These are phyloP conservation scores for Neofusicoccum sp. DNA, from an alignment of 2,329 filamentous ascomycete species.

Conservation along the genomic window DNA sequence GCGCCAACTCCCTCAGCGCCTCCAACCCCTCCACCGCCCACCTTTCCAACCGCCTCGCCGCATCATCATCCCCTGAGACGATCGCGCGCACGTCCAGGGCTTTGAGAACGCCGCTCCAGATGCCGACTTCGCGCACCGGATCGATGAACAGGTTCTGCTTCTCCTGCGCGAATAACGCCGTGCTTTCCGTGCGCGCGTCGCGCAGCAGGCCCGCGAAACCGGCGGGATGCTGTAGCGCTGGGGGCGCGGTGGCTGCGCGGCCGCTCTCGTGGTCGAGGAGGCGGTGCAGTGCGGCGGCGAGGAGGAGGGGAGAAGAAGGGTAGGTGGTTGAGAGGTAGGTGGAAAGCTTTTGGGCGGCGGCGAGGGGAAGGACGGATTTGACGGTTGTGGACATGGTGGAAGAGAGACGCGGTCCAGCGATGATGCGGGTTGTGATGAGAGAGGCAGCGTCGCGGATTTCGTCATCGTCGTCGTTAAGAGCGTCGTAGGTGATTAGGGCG, in stretches of 20 bases:
- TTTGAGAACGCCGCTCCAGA: background rate
- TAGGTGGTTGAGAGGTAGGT: slow-evolving; percentile 39
- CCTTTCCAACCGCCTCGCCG: background rate
- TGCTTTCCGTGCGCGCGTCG: slow-evolving; percentile 52
- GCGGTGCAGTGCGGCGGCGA: slow-evolving; percentile 34
- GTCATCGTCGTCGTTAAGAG: slow-evolving; percentile 88
- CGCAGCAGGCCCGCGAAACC: slow-evolving; percentile 31
- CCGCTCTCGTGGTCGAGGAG: background rate
- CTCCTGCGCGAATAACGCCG: slow-evolving; percentile 80
- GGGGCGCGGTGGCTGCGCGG: slow-evolving; percentile 1
- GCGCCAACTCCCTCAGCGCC: slow-evolving; percentile 4
- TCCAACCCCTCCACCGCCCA: background rate
- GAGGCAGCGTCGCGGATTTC: slow-evolving; percentile 74
- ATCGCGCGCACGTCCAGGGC: background rate
- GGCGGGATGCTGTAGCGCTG: slow-evolving; percentile 26
- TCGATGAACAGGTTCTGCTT: slow-evolving; percentile 96
- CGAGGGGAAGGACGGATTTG: slow-evolving; percentile 38
- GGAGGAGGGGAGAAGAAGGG: slow-evolving; percentile 35
- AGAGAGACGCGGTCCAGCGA: slow-evolving; percentile 32
- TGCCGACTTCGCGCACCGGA: slow-evolving; percentile 69
- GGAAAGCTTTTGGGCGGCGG: slow-evolving; percentile 23
- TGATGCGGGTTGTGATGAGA: slow-evolving; percentile 49
- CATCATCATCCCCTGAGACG: background rate
- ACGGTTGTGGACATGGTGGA: background rate
- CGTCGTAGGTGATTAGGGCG: slow-evolving; percentile 67